phyloP scores from a whole-genome alignment of 176 grass and related monocot species.

The Metroxylon sagu region DNA sequence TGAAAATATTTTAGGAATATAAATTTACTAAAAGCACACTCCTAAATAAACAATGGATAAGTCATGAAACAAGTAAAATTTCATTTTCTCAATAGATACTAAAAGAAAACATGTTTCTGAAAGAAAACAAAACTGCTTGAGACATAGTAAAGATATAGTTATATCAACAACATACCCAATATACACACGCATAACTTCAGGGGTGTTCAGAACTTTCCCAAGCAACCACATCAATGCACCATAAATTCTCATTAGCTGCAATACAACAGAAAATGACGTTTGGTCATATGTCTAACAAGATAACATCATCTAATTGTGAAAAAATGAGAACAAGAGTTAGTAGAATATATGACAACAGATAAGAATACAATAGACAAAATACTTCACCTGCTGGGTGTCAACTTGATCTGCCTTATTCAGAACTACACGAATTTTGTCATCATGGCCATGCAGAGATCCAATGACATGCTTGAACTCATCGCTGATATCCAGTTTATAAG shows the following conservation, averaged over 20 bases:
- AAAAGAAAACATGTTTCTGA: neutral
- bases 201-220: slow-evolving; percentile 96
- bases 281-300: neutral
- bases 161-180: slow-evolving; percentile 53
- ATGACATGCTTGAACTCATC: slow-evolving; percentile 91
- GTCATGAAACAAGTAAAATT: too few relatives aligned
- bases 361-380: neutral
- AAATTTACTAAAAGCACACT: too few relatives aligned
- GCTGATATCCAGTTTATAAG: slow-evolving; percentile 86
- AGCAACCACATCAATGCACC: slow-evolving; percentile 99
- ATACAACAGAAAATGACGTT: slow-evolving; percentile 13
- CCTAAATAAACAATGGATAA: too few relatives aligned
- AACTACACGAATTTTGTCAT: slow-evolving; percentile 95
- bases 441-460: slow-evolving; percentile 70
- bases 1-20: too few relatives aligned
- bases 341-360: too few relatives aligned
- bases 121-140: neutral
- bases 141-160: neutral
- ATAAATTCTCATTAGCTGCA: slow-evolving; percentile 98
- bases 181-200: slow-evolving; percentile 88
- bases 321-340: too few relatives aligned
- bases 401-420: slow-evolving; percentile 93
- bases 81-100: neutral
- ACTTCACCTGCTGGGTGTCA: slow-evolving; percentile 77
- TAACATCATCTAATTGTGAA: neutral